Conservation (phyloP, 192 early-diverging fungal species). For the Kickxella alabastrina region DNA sequence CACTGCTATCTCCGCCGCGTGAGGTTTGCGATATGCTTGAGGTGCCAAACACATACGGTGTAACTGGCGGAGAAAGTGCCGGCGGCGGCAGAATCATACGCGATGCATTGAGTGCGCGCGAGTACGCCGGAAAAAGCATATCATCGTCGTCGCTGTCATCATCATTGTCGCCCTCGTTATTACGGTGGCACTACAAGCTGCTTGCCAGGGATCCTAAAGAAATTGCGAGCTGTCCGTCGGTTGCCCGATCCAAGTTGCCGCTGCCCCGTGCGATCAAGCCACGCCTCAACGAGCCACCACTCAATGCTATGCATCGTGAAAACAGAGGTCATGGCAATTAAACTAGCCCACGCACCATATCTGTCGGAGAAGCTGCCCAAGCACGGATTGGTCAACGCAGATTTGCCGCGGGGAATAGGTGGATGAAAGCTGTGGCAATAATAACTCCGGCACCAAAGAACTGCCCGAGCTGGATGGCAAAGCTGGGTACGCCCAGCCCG, state of each 20-base stretch:
- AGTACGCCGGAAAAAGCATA: slow-evolving; percentile 14
- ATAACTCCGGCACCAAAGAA: slow-evolving; percentile 70
- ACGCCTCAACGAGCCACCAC: slow-evolving; percentile 47
- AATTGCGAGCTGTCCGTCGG: background rate
- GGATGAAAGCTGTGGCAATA: slow-evolving; percentile 68
- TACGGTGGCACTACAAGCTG: background rate
- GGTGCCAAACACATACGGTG: slow-evolving; percentile 27
- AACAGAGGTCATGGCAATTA: slow-evolving; percentile 60
- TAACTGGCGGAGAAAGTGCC: slow-evolving; percentile 18
- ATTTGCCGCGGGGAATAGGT: slow-evolving; percentile 63
- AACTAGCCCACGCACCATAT: slow-evolving; percentile 53
- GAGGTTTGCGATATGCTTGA: slow-evolving; percentile 8
- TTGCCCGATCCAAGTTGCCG: slow-evolving; percentile 1
- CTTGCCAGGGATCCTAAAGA: too few species aligned
- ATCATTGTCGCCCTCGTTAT: slow-evolving; percentile 3
- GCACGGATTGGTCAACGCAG: slow-evolving; percentile 54
- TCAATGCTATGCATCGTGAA: slow-evolving; percentile 62
- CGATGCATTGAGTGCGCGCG: slow-evolving; percentile 16
- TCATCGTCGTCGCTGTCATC: background rate
- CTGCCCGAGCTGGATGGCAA: slow-evolving; percentile 47
- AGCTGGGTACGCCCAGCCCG: slow-evolving; percentile 20
- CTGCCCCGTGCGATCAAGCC: too few species aligned
- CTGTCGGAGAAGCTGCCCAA: slow-evolving; percentile 42
- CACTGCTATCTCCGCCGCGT: background rate
- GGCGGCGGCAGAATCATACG: slow-evolving; percentile 20